phyloP scores from a whole-genome alignment of 768 basidiomycete species.

The Termitomyces sp. region DNA sequence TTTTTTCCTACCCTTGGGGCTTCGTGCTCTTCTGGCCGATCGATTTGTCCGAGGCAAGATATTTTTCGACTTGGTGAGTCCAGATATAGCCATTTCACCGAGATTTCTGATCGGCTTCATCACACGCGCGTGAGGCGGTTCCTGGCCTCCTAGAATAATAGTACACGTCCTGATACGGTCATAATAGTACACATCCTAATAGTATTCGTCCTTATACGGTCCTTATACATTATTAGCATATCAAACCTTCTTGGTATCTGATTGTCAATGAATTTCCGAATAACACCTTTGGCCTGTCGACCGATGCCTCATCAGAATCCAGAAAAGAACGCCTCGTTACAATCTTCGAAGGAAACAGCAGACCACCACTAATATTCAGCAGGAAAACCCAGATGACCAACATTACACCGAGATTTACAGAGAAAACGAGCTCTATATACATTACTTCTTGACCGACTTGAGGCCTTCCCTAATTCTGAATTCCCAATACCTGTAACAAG shows the following conservation, averaged over 20 bases:
- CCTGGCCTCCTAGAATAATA: no score
- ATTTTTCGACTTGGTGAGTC: not conserved
- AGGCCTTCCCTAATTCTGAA: conserved; percentile 57
- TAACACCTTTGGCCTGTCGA: no score
- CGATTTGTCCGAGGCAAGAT: not conserved
- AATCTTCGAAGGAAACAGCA: no score
- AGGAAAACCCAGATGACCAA: not conserved
- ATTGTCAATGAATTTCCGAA: no score
- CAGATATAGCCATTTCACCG: not conserved
- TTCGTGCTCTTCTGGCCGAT: not conserved
- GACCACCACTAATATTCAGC: not conserved
- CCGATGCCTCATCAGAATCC: no score
- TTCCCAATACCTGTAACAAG: conserved; percentile 63
- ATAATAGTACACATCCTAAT: no score
- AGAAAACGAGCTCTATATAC: not conserved
- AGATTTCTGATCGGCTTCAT: not conserved
- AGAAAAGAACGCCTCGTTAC: no score
- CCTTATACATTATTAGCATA: no score
- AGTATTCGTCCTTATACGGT: no score
- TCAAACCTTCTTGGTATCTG: no score
- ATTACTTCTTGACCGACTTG: conserved; percentile 5
- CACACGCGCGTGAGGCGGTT: not conserved
- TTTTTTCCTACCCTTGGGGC: not conserved
- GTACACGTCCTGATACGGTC: no score
- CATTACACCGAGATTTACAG: not conserved